Conservation (phyloP, 768 basidiomycete species). For the Boletus patriciae region DNA sequence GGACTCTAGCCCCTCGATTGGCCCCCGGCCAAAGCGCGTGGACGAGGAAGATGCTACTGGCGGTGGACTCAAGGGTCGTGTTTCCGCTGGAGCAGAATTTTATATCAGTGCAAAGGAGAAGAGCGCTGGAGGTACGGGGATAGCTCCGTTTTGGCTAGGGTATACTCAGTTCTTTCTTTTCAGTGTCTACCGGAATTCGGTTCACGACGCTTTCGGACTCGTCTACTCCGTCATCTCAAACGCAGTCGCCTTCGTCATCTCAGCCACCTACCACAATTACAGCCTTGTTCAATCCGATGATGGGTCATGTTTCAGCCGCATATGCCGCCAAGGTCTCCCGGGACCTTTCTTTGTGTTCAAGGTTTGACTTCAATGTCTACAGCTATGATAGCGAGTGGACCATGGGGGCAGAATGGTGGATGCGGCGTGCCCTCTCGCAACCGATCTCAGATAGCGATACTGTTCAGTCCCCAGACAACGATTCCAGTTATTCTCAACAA, state of each 20-base stretch:
- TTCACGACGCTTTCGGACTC: slow-evolving; percentile 90
- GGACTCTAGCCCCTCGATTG: slow-evolving; percentile 23
- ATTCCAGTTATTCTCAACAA: slow-evolving; percentile 12
- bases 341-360: slow-evolving; percentile 82
- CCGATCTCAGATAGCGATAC: slow-evolving; percentile 16
- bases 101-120: slow-evolving; percentile 93
- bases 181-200: slow-evolving; percentile 92
- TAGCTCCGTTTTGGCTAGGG: not conserved
- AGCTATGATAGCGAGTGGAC: slow-evolving; percentile 97
- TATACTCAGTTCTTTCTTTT: slow-evolving; percentile 4
- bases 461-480: not conserved
- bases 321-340: slow-evolving; percentile 87
- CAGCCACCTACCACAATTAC: slow-evolving; percentile 95
- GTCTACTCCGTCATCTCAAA: slow-evolving; percentile 62
- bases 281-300: slow-evolving; percentile 93
- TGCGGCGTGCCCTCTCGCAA: slow-evolving; percentile 54
- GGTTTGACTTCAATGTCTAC: slow-evolving; percentile 96
- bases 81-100: slow-evolving; percentile 90
- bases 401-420: slow-evolving; percentile 96
- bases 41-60: slow-evolving; percentile 95
- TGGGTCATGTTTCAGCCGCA: slow-evolving; percentile 89
- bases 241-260: slow-evolving; percentile 41
- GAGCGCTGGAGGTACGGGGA: slow-evolving; percentile 77
- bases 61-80: slow-evolving; percentile 85
- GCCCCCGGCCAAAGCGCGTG: slow-evolving; percentile 64